Evolutionary conservation across 2,329 filamentous ascomycete species (phyloP), one percentile per base, ranked within the genome.

Genomic region (Ascocoryne sarcoides): DNA sequence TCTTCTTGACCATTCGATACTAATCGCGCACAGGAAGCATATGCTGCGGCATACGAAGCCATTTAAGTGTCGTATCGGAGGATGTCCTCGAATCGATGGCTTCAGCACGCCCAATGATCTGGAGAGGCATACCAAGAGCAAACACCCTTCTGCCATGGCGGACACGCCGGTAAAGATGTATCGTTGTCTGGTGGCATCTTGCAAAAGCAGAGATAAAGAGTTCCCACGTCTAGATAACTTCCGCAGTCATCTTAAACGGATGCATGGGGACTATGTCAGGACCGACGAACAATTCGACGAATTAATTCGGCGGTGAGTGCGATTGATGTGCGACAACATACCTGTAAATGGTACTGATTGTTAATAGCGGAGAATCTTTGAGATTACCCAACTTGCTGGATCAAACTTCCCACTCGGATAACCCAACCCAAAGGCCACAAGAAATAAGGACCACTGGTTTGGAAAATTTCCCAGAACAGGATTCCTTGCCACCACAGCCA

Each of bases 151-250:
- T 62, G 17, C 64, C 70, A 37, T 63, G 52, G 29, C 64, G 61
- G 43, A 58, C 54, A 67, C 65, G 32, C n/a, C n/a, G n/a, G 23
- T 26, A 7, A 71, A 71, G 44, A 67, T 67, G 29, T 85, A 72
- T 48, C 71, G 68, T 41, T 92, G 84, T 56, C 69, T 68, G 37
- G 64, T 73, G 4, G 61, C 62, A 5, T 54, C 64, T 16, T 87
- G 82, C 53, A 67, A 64, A 17, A 72, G 66, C 17, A 79, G 68
- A 46, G 65, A 65, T 1, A 94, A 93, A 58, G 64, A 71, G 26
- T 95, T 85, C 85, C 82, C 83, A 1, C 75, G 89, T 16, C 68
- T 80, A 37, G 89, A 95, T 60, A 95, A 95, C 55, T 95, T 95
- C 60, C 80, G 80, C 45, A 77, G 82, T 26, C 89, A 95, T 57